Base-by-base conservation (phyloP, 2,329 filamentous ascomycete genomes). In the Trichoderma pleuroti region DNA sequence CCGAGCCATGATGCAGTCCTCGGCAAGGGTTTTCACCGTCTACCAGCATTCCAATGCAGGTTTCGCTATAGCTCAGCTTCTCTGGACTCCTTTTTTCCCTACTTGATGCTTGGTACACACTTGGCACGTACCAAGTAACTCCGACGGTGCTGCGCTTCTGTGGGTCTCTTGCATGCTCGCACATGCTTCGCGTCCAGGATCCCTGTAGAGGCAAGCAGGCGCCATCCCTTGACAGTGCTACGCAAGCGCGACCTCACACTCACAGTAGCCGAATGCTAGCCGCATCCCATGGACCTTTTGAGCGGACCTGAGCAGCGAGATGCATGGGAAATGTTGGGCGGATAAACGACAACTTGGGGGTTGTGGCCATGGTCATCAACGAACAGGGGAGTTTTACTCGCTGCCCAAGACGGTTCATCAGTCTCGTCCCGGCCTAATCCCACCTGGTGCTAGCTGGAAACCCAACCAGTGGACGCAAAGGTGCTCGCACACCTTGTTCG, bases 401-500 rank as follows among this genome's bases (percentile, higher is more conserved):
- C n/a, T 32, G n/a, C 62, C 30, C 68, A 61, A 32, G 67, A 59
- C 57, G 42, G 24, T 56, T 30, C 60, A 21, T 56, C 52, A 67
- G n/a, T 59, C 26, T 57, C 54, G 26, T 46, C 64, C 61, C 39
- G 28, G 59, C 62, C 28, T 46, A 52, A 62, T 57, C 71, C 71
- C 72, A 74, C 73, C 36, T 56, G 24, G 49, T 61, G 42, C 34
- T 57, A 62, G 65, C 67, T 61, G 49, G 63, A 70, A 57, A 46
- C 57, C 56, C 73, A 71, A 71, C 36, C 69, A 68, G 32, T 24
- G 49, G 59, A 64, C 24, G 52, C 67, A 71, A 42, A 67, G 59
- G 67, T n/a, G 49, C 63, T 30, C 26, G 14, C 68, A 70, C 34
- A 32, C 52, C 52, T 42, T 24, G 26, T 42, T 60, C 64, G 14